These are phyloP conservation scores for Candida stauntonica DNA, from an alignment of 805 yeast species.

Conservation along the genomic window DNA sequence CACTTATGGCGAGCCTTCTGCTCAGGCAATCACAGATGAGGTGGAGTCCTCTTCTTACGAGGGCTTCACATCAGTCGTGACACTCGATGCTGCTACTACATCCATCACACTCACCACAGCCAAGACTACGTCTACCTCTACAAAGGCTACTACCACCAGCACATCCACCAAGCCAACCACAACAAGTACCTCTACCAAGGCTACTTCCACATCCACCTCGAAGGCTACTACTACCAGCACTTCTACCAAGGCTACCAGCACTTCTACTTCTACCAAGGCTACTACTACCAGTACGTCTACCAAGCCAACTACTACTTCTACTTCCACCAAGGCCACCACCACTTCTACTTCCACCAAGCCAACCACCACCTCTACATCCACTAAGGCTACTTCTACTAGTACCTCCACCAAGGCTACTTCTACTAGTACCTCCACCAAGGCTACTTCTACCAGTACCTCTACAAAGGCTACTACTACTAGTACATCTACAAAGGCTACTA, in stretches of 20 bases:
- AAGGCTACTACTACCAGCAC: constrained; percentile 6
- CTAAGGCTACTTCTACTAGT: constrained; percentile 1
- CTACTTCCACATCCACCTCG: constrained; percentile 7
- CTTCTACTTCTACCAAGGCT: too few relatives aligned
- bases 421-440: constrained; percentile 9
- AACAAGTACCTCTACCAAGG: constrained; percentile 4
- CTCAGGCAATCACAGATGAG: background rate
- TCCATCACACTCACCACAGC: background rate
- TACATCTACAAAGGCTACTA: constrained; percentile 5
- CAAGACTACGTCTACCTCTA: background rate
- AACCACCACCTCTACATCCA: constrained; percentile 5
- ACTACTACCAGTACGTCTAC: constrained; percentile 9
- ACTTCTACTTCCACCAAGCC: constrained; percentile 6
- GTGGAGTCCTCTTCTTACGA: background rate
- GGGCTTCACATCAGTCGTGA: background rate
- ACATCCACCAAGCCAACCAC: constrained; percentile 4
- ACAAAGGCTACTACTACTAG: constrained; percentile 7
- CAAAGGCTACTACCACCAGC: constrained; percentile 6
- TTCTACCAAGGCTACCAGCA: too few relatives aligned
- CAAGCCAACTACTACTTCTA: constrained; percentile 1
- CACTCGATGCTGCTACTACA: background rate
- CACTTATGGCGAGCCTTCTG: too few relatives aligned
- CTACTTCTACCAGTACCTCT: constrained; percentile 5
- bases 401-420: constrained; percentile 9
- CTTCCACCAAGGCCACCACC: constrained; percentile 1